Evolutionary conservation across 1,284 basidiomycete species (phyloP).

Genomic region (Naganishia sp.): DNA sequence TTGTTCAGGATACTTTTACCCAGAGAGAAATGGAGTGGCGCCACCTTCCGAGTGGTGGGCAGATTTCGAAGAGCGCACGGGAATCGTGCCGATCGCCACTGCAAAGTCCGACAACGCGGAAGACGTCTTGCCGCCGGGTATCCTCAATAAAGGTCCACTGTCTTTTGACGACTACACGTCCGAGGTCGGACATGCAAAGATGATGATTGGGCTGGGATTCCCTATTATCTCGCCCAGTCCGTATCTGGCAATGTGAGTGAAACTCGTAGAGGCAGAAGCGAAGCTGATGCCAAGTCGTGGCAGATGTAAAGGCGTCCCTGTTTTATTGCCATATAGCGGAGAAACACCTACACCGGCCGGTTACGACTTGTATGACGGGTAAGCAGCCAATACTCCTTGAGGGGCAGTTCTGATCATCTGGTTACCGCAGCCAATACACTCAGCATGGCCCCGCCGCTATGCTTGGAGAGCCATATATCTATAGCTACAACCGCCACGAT

Average conservation of each 20-base stretch:
- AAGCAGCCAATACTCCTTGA: neutral
- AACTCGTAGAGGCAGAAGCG: neutral
- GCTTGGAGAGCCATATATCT: conserved; percentile 12
- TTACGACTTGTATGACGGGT: conserved; percentile 7
- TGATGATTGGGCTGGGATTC: conserved; percentile 8
- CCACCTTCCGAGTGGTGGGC: neutral
- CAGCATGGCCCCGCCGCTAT: conserved; percentile 7
- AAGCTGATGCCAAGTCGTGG: neutral
- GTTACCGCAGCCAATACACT: neutral
- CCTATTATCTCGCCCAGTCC: conserved; percentile 8
- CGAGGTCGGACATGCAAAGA: conserved; percentile 6
- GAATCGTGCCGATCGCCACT: conserved; percentile 10
- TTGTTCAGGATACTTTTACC: conserved; percentile 14
- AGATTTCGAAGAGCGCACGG: neutral
- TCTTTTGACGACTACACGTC: neutral
- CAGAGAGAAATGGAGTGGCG: neutral
- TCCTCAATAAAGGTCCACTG: neutral
- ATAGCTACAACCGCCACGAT: conserved; percentile 12
- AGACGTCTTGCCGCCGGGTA: neutral
- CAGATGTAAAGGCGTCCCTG: conserved; percentile 20
- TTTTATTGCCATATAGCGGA: conserved; percentile 12
- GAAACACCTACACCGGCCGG: conserved; percentile 2
- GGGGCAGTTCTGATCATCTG: neutral
- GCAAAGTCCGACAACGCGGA: neutral
- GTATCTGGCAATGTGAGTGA: conserved; percentile 20